A percentile compares a stretch with the other conserved stretches of the same genome.
Conservation (phyloP, 139 green algal genomes). For the Nannochloris sp. region DNA sequence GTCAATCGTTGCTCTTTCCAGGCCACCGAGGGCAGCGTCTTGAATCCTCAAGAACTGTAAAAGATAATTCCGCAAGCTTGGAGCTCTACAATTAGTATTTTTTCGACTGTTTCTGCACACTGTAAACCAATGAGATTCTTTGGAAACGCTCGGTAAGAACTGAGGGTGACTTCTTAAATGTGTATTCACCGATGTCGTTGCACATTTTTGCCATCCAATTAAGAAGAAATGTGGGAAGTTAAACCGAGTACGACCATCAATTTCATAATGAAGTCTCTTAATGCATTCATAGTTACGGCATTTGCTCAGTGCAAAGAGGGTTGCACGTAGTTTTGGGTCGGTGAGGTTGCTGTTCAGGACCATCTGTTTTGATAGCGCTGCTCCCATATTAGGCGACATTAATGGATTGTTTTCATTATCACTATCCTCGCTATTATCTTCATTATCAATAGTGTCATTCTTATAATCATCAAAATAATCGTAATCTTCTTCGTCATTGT, state of each 20-base stretch:
- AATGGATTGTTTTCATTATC: no score
- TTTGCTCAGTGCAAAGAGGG: background rate
- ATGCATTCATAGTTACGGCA: conserved; percentile 4
- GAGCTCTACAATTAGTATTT: conserved; percentile 2
- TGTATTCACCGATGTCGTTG: conserved; percentile 1
- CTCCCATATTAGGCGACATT: no score
- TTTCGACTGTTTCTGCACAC: conserved; percentile 3
- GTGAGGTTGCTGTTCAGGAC: no score
- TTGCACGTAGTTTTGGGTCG: no score
- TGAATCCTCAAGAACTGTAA: conserved; percentile 1
- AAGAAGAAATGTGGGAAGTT: conserved; percentile 8
- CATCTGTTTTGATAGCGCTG: no score
- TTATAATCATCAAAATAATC: no score
- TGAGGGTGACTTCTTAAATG: conserved; percentile 2
- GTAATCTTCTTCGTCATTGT: no score
- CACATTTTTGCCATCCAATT: conserved; percentile 5
- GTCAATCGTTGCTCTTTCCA: background rate
- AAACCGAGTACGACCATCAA: background rate
- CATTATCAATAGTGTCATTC: no score
- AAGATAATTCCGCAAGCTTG: background rate
- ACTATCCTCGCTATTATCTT: no score
- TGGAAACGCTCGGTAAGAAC: background rate
- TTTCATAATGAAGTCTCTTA: background rate
- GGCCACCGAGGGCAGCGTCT: background rate
- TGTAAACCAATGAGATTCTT: conserved; percentile 9